Evolutionary conservation across 192 early-diverging fungal genomes (phyloP).

Genomic region (Thoreauomyces humboldtii): DNA sequence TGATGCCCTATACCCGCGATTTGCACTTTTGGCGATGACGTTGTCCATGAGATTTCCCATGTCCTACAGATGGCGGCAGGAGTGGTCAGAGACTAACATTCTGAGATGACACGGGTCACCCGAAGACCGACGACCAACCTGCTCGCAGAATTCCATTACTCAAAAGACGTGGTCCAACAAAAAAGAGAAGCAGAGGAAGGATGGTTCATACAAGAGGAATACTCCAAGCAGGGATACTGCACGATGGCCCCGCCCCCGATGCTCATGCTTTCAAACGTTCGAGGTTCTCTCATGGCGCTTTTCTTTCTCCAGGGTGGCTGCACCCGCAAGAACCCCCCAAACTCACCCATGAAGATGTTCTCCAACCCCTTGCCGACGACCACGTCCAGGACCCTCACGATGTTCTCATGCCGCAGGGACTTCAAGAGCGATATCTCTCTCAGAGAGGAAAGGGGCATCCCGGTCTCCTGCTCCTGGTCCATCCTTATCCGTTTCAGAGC

Average conservation of each 20-base stretch:
- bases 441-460: conserved; percentile 70
- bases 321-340: no score
- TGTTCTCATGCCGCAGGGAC: conserved; percentile 65
- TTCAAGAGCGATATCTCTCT: conserved; percentile 74
- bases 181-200: no score
- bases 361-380: conserved; percentile 66
- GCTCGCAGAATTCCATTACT: conserved; percentile 88
- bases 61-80: conserved; percentile 33
- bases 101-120: no score
- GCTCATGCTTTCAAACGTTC: no score
- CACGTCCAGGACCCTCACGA: conserved; percentile 70
- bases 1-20: conserved; percentile 7
- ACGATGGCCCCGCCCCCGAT: no score
- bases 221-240: no score
- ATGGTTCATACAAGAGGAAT: no score
- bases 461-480: conserved; percentile 44
- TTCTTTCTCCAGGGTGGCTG: no score
- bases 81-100: no score
- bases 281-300: no score
- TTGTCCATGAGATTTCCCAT: conserved; percentile 50
- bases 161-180: no score
- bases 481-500: conserved; percentile 67
- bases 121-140: conserved; percentile 47
- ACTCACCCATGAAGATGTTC: conserved; percentile 68
- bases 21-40: conserved; percentile 22